Percentiles rank a stretch among this genome's conserved stretches.
Conservation (phyloP, 2,329 filamentous ascomycete species). For the Colletotrichum lindemuthianum region DNA sequence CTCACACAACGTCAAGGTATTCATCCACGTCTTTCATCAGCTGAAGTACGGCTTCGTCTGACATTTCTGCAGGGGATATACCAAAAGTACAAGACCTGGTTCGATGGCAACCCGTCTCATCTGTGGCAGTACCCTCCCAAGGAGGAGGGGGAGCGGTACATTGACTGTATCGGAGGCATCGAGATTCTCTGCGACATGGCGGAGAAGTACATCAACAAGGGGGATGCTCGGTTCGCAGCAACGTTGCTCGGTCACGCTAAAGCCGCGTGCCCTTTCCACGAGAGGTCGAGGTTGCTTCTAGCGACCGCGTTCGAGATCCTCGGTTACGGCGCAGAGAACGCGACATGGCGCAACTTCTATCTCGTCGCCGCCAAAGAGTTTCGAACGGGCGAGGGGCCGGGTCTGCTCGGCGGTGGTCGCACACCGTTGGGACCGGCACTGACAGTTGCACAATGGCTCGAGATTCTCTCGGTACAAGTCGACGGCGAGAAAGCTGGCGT, state of each 20-base stretch:
- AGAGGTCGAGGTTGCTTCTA: constrained; percentile 38
- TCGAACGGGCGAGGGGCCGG: constrained; percentile 11
- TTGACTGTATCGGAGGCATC: constrained; percentile 49
- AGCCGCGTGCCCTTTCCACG: background rate
- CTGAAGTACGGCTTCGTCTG: background rate
- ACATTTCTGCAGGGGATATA: constrained; percentile 35
- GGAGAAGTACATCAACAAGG: background rate
- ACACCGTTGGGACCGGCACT: constrained; percentile 17
- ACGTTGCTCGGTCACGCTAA: constrained; percentile 1
- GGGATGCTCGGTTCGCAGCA: background rate
- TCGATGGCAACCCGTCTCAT: constrained; percentile 38
- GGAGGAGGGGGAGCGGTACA: constrained; percentile 47
- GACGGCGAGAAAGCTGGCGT: constrained; percentile 21
- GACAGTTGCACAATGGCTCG: constrained; percentile 23
- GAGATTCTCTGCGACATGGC: constrained; percentile 40
- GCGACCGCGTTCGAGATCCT: constrained; percentile 46
- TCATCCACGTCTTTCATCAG: constrained; percentile 17
- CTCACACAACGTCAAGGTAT: constrained; percentile 49
- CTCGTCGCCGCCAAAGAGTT: constrained; percentile 40
- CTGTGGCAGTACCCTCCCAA: constrained; percentile 43
- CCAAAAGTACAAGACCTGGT: constrained; percentile 39
- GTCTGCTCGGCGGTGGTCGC: constrained; percentile 10
- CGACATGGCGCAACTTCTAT: constrained; percentile 52
- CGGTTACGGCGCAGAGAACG: constrained; percentile 51
- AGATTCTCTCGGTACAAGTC: constrained; percentile 23